Base-by-base conservation (phyloP, 176 grass and related monocot genomes). In the Dactylis glomerata region DNA sequence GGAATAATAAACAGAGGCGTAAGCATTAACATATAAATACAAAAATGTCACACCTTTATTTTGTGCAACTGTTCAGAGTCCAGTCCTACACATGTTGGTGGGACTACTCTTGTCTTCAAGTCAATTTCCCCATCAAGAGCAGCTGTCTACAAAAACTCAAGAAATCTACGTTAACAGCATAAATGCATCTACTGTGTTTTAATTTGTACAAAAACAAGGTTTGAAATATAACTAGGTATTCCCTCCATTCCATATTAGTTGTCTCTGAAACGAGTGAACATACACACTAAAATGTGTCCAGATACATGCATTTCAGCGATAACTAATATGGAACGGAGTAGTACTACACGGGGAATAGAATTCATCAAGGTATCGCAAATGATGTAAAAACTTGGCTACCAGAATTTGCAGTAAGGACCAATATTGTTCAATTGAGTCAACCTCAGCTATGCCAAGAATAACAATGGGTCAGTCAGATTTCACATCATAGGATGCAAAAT, bases 81-180 rank as follows among this genome's bases (percentile, higher is more conserved):
- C 70, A 98, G 69, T 65, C 95, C 95, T 87, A 89, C 55, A 80
- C 92, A 95, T 80, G 89, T 68, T 64, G 77, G 73, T 84, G 95
- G 95, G 59, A 90, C 88, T 68, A 92, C 82, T 78, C 92, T 92
- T 45, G 95, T 92, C 83, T 98, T 98, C 66, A 98, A 86, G 86
- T 98, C 95, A 85, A 77, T 98, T 91, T 98, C 95, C 55, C 95
- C 95, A 85, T 98, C 95, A 91, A 98, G 90, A 81, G 95, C 95
- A 80, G 95, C 87, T 52, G 92, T 98, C 95, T 97, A 85, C 52
- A 71, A 85, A n/a, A 94, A 89, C 27, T 45, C 36, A 68, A 71
- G 47, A 76, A 91, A 63, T 10, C 44, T 49, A 88, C 14, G 61
- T 59, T 52, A 80, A 85, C 69, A 36, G 69, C 75, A 30, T 44